Evolutionary conservation across 306 rosid genomes (phyloP), one percentile per base, ranked within the genome.

Genomic region (Quercus wislizeni): DNA sequence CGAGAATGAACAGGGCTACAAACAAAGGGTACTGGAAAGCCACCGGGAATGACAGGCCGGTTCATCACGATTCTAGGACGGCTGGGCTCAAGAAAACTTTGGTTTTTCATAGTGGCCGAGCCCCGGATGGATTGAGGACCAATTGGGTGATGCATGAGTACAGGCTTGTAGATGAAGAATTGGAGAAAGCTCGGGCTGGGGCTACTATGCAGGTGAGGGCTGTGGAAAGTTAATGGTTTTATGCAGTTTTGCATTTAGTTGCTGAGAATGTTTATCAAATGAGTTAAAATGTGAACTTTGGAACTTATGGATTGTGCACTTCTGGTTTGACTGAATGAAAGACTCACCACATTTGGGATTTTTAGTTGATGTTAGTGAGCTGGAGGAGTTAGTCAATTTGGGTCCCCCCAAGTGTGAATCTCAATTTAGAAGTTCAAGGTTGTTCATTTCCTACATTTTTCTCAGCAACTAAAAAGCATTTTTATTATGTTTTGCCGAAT

Each of bases 131-230:
- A 1, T 81, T 87, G 85, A 84, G 99, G 76, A 96, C 99, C n/a
- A 93, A 96, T 54, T 96, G 99, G 99, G 99, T 96, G 11, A 96
- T 96, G 99, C 99, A 96, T 79, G 99, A 96, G 81, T 96, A 96
- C 85, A 89, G 99, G 81, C 97, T 96, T 78, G 90, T 85, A 35
- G 99, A 96, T 0, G 92, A 92, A 72, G 96, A 89, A 51, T 70
- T 90, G 65, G 96, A 90, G 84, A 91, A 78, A 81, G 89, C 87
- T 68, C 88, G 89, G 64, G 61, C 69, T 74, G 94, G 88, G 52
- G 86, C 88, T 79, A 81, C 88, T 78, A 81, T 89, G 41, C 92
- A 88, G 98, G 99, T 96, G 88, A 93, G 94, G 94, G 81, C 74
- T 80, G 74, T 81, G 70, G 81, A 69, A 79, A 73, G 58, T 80